Evolutionary conservation across 768 basidiomycete species (phyloP).

Genomic region (Tephrocybe rancida): DNA sequence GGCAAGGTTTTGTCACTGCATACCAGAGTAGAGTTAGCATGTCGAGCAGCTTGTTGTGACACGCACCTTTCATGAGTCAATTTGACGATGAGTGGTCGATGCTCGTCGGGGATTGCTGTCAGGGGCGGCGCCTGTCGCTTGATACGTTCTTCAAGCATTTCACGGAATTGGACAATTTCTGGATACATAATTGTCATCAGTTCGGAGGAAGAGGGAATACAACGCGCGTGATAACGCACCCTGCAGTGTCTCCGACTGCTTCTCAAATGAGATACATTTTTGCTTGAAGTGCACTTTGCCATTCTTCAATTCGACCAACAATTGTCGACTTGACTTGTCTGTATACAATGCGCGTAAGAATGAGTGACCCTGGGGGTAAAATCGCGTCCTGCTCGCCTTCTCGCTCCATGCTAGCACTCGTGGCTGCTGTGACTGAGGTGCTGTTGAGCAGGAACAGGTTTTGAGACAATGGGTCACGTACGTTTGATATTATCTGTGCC

Average conservation of each 20-base stretch:
- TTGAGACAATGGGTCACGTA: slow-evolving; percentile 15
- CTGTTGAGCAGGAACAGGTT: neutral
- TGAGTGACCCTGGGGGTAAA: neutral
- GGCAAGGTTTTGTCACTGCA: slow-evolving; percentile 71
- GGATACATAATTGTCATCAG: slow-evolving; percentile 12
- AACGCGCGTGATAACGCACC: slow-evolving; percentile 43
- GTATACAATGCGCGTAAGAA: slow-evolving; percentile 29
- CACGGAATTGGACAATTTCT: slow-evolving; percentile 81
- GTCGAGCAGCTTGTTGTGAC: neutral
- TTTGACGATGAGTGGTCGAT: slow-evolving; percentile 78
- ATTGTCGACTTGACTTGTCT: slow-evolving; percentile 41
- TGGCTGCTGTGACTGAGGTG: neutral
- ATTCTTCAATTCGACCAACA: slow-evolving; percentile 69
- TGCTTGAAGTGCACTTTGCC: slow-evolving; percentile 79
- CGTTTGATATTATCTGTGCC: slow-evolving; percentile 36
- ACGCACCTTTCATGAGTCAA: slow-evolving; percentile 81
- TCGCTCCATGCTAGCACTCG: slow-evolving; percentile 6
- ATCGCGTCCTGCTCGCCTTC: slow-evolving; percentile 35
- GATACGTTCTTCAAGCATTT: slow-evolving; percentile 63
- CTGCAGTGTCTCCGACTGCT: slow-evolving; percentile 80
- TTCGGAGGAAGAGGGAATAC: neutral
- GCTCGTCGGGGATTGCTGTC: slow-evolving; percentile 61
- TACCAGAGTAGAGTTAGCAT: neutral
- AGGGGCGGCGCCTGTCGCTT: slow-evolving; percentile 52
- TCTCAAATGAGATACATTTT: slow-evolving; percentile 74